Evolutionary conservation across 1,139 yeast genomes (phyloP).

Genomic region (Yamadazyma triangularis): DNA sequence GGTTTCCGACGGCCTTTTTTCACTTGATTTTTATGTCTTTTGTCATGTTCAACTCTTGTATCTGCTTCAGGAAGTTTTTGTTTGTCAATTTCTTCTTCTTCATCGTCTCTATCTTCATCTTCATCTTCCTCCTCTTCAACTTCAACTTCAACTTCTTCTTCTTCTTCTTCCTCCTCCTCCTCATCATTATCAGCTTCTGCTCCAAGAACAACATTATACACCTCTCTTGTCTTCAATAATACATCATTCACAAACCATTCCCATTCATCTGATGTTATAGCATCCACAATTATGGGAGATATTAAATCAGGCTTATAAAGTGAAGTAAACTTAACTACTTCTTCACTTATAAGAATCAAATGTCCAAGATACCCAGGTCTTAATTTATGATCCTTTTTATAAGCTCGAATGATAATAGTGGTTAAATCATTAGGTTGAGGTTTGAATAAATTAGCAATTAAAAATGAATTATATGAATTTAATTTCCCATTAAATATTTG

Average conservation of each 20-base stretch:
- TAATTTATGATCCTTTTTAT: slow-evolving; percentile 20
- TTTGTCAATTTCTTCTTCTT: slow-evolving; percentile 9
- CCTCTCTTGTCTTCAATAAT: slow-evolving; percentile 40
- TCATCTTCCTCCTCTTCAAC: slow-evolving; percentile 9
- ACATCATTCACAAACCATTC: slow-evolving; percentile 44
- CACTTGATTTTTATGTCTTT: neutral
- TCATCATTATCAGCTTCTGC: slow-evolving; percentile 11
- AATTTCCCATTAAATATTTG: slow-evolving; percentile 47
- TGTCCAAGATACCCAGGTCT: slow-evolving; percentile 50
- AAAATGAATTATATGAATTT: slow-evolving; percentile 44
- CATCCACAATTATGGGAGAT: slow-evolving; percentile 38
- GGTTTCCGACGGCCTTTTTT: too few species aligned
- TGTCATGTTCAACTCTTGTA: neutral
- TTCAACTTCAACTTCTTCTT: slow-evolving; percentile 4
- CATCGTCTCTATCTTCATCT: too few species aligned
- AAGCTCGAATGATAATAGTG: slow-evolving; percentile 28
- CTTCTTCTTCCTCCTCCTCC: slow-evolving; percentile 3
- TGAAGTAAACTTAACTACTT: slow-evolving; percentile 46
- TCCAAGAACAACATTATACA: slow-evolving; percentile 44
- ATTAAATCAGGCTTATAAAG: slow-evolving; percentile 46
- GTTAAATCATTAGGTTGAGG: slow-evolving; percentile 29
- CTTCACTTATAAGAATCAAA: slow-evolving; percentile 43
- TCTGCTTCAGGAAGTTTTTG: neutral
- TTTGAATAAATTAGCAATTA: slow-evolving; percentile 40
- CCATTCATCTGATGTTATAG: slow-evolving; percentile 37